Percentiles rank a stretch among this genome's conserved stretches.
Evolutionary conservation across 2,329 filamentous ascomycete species (phyloP).

Genomic region (Neofusicoccum ribis): DNA sequence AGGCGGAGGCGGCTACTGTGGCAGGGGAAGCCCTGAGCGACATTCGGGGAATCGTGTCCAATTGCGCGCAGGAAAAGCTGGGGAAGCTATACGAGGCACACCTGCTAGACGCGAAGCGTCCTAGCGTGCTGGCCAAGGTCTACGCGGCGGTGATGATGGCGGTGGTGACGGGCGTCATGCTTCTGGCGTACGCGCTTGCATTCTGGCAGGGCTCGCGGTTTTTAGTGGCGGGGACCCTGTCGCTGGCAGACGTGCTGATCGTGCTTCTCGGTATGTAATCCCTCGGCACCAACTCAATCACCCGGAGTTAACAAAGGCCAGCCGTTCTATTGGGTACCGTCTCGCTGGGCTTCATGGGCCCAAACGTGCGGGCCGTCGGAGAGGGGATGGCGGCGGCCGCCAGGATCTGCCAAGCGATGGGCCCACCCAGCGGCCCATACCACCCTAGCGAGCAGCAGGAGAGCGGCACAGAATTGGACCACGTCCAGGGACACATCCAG

Average conservation of each 20-base stretch:
- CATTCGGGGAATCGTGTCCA: background rate
- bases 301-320: background rate
- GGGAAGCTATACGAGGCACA: background rate
- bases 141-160: slow-evolving; percentile 7
- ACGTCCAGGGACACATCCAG: slow-evolving; percentile 55
- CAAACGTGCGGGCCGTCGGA: slow-evolving; percentile 83
- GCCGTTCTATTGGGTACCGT: slow-evolving; percentile 2
- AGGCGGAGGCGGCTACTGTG: slow-evolving; percentile 58
- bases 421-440: background rate
- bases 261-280: slow-evolving; percentile 55
- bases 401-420: slow-evolving; percentile 90
- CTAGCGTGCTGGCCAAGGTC: background rate
- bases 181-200: slow-evolving; percentile 8
- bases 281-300: background rate
- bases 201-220: slow-evolving; percentile 18
- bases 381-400: slow-evolving; percentile 78
- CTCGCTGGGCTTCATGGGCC: slow-evolving; percentile 39
- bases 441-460: background rate
- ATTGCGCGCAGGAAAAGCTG: slow-evolving; percentile 1
- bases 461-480: background rate
- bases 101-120: background rate
- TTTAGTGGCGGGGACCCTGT: slow-evolving; percentile 29
- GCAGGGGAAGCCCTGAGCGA: background rate
- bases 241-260: slow-evolving; percentile 87
- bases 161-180: background rate